Evolutionary conservation across 208 protist species (phyloP).

Genomic region (Novymonas esmeraldas): DNA sequence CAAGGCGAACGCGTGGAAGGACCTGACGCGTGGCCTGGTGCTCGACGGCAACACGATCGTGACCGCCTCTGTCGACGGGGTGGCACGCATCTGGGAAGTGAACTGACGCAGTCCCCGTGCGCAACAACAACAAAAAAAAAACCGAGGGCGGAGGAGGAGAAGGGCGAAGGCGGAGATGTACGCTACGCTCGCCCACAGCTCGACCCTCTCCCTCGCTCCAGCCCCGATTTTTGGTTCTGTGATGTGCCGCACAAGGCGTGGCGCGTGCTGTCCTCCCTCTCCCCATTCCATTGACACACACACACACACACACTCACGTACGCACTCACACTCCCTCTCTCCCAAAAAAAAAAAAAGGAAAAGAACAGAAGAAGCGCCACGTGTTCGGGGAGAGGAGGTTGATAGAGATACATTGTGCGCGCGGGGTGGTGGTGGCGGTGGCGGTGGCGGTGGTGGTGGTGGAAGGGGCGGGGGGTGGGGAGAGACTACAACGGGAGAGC

Average conservation of each 20-base stretch:
- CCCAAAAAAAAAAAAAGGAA: not conserved
- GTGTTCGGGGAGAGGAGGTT: not conserved
- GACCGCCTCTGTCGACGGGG: constrained; percentile 86
- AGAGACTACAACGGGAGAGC: too few relatives aligned
- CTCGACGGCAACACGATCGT: constrained; percentile 78
- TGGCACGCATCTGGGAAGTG: constrained; percentile 80
- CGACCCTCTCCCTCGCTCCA: too few relatives aligned
- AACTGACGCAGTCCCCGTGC: constrained; percentile 32
- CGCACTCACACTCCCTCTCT: not conserved
- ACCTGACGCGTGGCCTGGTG: constrained; percentile 84
- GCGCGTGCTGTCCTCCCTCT: too few relatives aligned
- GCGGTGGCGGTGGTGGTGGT: too few relatives aligned
- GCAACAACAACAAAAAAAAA: too few relatives aligned
- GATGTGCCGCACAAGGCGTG: too few relatives aligned
- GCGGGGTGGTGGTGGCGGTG: too few relatives aligned
- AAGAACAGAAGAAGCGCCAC: not conserved
- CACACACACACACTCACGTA: not conserved
- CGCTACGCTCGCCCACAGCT: too few relatives aligned
- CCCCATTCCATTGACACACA: not conserved
- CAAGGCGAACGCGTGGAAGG: constrained; percentile 82
- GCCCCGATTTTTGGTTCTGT: too few relatives aligned
- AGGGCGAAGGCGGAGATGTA: too few relatives aligned
- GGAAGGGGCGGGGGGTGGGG: too few relatives aligned
- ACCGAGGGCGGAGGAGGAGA: not conserved
- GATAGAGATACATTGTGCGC: too few relatives aligned